These are phyloP conservation scores for Sporothrix schenckii DNA, from an alignment of 2,329 filamentous ascomycete species.

Conservation along the genomic window DNA sequence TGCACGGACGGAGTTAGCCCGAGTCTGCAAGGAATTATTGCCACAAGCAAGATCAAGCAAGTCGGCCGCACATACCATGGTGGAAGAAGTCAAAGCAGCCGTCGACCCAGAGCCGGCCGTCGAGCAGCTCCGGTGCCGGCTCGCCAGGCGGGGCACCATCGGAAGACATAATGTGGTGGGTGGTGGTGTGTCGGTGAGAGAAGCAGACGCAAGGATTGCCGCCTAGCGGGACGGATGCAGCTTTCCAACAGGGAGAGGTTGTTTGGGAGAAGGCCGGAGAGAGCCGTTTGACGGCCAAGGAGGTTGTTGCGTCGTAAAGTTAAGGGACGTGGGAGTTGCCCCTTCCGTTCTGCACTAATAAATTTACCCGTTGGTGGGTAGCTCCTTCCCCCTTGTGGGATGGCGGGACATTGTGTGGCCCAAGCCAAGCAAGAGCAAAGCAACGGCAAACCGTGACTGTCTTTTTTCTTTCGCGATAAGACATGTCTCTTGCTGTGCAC, in stretches of 20 bases:
- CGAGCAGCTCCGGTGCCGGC: conserved; percentile 58
- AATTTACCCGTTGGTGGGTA: conserved; percentile 11
- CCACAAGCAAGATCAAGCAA: background rate
- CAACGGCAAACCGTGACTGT: background rate
- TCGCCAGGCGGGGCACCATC: conserved; percentile 47
- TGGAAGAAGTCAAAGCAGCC: conserved; percentile 99
- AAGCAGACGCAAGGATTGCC: background rate
- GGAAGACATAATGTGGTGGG: conserved; percentile 28
- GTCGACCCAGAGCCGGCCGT: conserved; percentile 92
- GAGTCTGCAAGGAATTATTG: background rate
- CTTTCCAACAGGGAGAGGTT: no score
- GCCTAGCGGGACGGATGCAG: no score
- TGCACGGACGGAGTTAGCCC: conserved; percentile 43
- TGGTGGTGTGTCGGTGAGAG: background rate
- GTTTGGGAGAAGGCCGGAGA: background rate
- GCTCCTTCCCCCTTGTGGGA: conserved; percentile 7
- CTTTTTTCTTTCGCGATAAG: conserved; percentile 3
- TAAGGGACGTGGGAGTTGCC: background rate
- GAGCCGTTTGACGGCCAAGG: background rate
- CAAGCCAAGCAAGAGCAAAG: background rate
- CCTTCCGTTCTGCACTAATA: conserved; percentile 23
- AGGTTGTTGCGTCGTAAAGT: background rate
- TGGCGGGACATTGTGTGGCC: conserved; percentile 12
- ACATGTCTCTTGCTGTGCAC: background rate
- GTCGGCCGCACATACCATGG: conserved; percentile 65